Base-by-base conservation (phyloP, 345 rosid genomes). In the Jatropha curcas region DNA sequence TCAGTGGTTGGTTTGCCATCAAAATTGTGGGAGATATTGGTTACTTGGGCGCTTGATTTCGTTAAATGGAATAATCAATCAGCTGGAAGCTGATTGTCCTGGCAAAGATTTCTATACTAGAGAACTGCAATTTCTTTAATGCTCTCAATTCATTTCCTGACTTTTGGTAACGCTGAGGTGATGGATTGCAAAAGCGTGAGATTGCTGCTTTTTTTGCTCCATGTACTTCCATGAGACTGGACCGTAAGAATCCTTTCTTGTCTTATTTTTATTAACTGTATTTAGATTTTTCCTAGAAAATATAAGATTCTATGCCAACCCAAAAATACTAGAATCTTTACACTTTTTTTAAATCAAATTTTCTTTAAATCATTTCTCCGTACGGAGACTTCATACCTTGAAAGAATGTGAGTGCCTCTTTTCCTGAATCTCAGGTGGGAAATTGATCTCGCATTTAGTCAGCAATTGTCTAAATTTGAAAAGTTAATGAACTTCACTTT, bases 121-220 rank as follows among this genome's bases (percentile, higher is more conserved):
- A 65, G 53, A 70, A n/a, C n/a, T 41, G 76, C 70, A 19, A n/a
- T 85, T 84, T 86, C 51, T 67, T 86, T 0, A 71, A 56, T 27
- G 86, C 84, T 11, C 43, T 59, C 1, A 62, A 45, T 48, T 41
- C 68, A 1, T 86, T 60, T 6, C 60, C 86, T 33, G 51, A 66
- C 1, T 86, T 87, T 86, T 11, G 87, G 83, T 9, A 79, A 63
- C 5, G 83, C 2, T 61, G 83, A 0, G 58, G 24, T 4, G 82
- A 74, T n/a, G 7, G 76, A 65, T 58, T 84, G 87, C 4, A 84
- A n/a, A 85, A 70, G 71, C 77, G 88, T 17, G 89, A 86, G 75
- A 76, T 84, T 1, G 86, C 86, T 0, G 86, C 86, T 0, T 78
- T 80, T 67, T 86, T 86, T 8, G 89, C 83, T 34, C 85, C 82